phyloP scores from a whole-genome alignment of 345 rosid genomes.

The Eucalyptus marginata region DNA sequence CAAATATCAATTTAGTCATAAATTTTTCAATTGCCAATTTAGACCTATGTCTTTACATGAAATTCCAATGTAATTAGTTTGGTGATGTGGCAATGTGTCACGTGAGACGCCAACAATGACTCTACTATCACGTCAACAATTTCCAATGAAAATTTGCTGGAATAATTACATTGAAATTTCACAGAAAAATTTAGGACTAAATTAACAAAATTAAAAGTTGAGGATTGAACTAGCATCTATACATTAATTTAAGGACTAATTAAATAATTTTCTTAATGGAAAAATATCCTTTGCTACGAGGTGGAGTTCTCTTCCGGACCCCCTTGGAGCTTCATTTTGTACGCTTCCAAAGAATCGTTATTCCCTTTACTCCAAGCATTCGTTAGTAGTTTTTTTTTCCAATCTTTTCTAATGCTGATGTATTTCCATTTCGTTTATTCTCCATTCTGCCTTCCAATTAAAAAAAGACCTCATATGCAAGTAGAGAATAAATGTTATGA shows the following conservation, averaged over 20 bases:
- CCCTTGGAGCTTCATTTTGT: not conserved
- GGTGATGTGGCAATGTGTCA: accelerated
- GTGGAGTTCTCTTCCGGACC: not conserved
- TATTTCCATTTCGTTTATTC: not conserved
- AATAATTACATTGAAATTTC: not conserved
- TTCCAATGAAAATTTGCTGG: not conserved
- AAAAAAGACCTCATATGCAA: not conserved
- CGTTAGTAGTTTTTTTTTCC: not conserved
- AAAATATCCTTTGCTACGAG: not conserved
- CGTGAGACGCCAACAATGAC: not conserved
- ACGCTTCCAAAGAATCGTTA: not conserved
- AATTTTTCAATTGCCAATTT: not conserved
- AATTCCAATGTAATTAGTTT: not conserved
- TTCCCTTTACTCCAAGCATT: not conserved
- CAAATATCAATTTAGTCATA: not conserved
- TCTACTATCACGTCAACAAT: accelerated
- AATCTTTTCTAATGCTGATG: not conserved
- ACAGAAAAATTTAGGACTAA: not conserved
- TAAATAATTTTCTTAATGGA: not conserved
- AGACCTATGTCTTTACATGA: not conserved
- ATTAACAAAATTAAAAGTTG: not conserved
- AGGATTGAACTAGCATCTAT: not conserved
- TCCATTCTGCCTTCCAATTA: not conserved
- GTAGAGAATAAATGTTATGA: not conserved
- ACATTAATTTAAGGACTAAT: not conserved